A percentile compares a stretch with the other conserved stretches of the same genome.
Evolutionary conservation across 1,284 basidiomycete species (phyloP).

Genomic region (Ustilago curta): DNA sequence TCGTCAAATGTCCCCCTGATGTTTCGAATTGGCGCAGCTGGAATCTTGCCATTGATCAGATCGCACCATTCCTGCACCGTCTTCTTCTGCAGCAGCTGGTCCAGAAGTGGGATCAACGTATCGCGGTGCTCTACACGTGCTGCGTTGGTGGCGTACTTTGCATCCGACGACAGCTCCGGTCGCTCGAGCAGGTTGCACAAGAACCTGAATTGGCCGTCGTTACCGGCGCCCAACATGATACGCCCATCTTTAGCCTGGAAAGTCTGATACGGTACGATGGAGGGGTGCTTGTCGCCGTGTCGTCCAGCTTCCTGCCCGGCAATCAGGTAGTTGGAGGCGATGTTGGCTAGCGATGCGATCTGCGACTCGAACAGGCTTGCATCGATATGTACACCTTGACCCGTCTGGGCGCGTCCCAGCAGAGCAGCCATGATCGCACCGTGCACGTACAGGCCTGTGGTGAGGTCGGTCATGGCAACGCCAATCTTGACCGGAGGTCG

Average conservation of each 20-base stretch:
- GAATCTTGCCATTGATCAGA: constrained; percentile 54
- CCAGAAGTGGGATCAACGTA: constrained; percentile 80
- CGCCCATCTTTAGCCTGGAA: constrained; percentile 49
- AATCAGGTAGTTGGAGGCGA: constrained; percentile 92
- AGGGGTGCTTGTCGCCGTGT: constrained; percentile 86
- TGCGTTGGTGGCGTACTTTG: constrained; percentile 73
- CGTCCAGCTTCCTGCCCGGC: constrained; percentile 85
- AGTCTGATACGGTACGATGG: constrained; percentile 63
- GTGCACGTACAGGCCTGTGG: constrained; percentile 91
- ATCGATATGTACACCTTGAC: constrained; percentile 89
- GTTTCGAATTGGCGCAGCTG: constrained; percentile 78
- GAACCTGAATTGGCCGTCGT: constrained; percentile 80
- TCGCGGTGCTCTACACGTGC: constrained; percentile 81
- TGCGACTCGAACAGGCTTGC: constrained; percentile 77
- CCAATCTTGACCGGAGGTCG: constrained; percentile 82
- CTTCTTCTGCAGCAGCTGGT: constrained; percentile 70
- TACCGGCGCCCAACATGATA: constrained; percentile 82
- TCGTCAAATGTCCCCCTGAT: constrained; percentile 84
- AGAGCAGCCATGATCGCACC: constrained; percentile 92
- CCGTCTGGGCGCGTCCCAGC: constrained; percentile 83
- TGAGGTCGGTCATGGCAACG: constrained; percentile 89
- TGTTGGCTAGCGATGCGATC: constrained; percentile 91
- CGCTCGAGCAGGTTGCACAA: constrained; percentile 35
- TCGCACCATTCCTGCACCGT: constrained; percentile 59
- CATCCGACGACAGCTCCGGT: constrained; percentile 35